Conservation (phyloP, 2,329 filamentous ascomycete species). For the Trichophaea hybrida region DNA sequence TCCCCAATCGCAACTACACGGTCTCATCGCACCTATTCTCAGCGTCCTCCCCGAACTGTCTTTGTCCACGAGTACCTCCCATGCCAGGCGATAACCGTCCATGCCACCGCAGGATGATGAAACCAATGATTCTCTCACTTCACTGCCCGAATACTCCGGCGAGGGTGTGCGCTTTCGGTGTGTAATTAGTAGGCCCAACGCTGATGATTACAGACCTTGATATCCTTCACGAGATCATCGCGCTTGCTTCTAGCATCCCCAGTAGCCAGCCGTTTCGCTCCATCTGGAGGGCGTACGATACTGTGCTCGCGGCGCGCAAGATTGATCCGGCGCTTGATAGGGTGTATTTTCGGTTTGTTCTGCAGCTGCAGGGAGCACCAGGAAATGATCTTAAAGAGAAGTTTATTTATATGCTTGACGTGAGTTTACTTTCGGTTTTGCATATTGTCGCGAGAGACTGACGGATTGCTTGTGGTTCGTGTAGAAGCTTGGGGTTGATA, state of each 20-base stretch:
- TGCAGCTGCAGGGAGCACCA: constrained; percentile 14
- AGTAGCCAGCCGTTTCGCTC: constrained; percentile 13
- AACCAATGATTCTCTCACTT: background rate
- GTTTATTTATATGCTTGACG: constrained; percentile 18
- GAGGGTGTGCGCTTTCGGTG: background rate
- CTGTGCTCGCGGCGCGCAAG: constrained; percentile 16
- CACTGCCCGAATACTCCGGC: background rate
- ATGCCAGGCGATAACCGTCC: constrained; percentile 1
- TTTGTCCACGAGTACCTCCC: background rate
- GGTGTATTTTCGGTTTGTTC: constrained; percentile 20
- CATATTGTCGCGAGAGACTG: background rate
- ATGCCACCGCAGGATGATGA: constrained; percentile 1
- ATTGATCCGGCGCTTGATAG: constrained; percentile 20
- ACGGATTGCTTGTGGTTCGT: background rate
- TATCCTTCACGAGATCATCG: constrained; percentile 23
- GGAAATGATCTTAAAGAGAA: constrained; percentile 16
- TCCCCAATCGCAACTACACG: background rate
- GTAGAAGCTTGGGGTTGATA: constrained; percentile 1
- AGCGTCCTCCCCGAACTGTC: background rate
- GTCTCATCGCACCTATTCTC: background rate
- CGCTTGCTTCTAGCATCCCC: constrained; percentile 18
- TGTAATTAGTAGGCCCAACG: too few relatives aligned
- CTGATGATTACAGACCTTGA: constrained; percentile 14
- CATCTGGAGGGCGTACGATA: constrained; percentile 23
- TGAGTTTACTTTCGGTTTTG: background rate